A percentile compares a stretch with the other conserved stretches of the same genome.
These are phyloP conservation scores for Lactarius tabidus DNA, from an alignment of 768 basidiomycete species.

Conservation along the genomic window DNA sequence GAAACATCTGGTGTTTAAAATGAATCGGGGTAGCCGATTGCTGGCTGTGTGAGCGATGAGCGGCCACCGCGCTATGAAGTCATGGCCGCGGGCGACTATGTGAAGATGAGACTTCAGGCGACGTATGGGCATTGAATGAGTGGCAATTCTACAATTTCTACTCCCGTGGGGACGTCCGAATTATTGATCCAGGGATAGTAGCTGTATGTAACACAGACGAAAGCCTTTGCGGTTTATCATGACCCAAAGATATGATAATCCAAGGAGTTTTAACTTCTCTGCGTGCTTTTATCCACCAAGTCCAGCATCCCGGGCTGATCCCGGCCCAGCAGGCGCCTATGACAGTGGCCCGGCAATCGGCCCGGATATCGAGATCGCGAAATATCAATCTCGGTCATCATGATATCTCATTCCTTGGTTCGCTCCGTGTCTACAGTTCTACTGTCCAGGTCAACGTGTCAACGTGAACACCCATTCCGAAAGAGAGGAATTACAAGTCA, in stretches of 20 bases:
- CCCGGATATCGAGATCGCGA: not conserved
- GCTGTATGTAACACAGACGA: not conserved
- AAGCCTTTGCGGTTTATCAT: not conserved
- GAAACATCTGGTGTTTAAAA: not conserved
- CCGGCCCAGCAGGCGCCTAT: too few relatives aligned
- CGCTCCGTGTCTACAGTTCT: not conserved
- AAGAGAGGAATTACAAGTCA: not conserved
- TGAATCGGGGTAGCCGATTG: slow-evolving; percentile 30
- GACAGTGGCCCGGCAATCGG: too few relatives aligned
- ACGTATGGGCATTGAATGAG: slow-evolving; percentile 46
- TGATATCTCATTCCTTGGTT: not conserved
- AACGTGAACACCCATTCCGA: not conserved
- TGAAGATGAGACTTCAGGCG: slow-evolving; percentile 68
- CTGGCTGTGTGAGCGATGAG: slow-evolving; percentile 42
- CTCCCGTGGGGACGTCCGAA: slow-evolving; percentile 13
- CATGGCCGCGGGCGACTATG: slow-evolving; percentile 81
- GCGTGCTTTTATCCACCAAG: too few relatives aligned
- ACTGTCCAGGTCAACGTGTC: not conserved
- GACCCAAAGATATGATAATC: not conserved
- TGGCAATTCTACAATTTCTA: not conserved
- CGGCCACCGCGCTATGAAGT: slow-evolving; percentile 68
- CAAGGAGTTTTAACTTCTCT: not conserved
- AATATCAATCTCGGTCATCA: not conserved
- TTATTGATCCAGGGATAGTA: not conserved
- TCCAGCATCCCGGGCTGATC: too few relatives aligned